These are phyloP conservation scores for Closterium sp. DNA, from an alignment of 139 green algal species.

Conservation along the genomic window DNA sequence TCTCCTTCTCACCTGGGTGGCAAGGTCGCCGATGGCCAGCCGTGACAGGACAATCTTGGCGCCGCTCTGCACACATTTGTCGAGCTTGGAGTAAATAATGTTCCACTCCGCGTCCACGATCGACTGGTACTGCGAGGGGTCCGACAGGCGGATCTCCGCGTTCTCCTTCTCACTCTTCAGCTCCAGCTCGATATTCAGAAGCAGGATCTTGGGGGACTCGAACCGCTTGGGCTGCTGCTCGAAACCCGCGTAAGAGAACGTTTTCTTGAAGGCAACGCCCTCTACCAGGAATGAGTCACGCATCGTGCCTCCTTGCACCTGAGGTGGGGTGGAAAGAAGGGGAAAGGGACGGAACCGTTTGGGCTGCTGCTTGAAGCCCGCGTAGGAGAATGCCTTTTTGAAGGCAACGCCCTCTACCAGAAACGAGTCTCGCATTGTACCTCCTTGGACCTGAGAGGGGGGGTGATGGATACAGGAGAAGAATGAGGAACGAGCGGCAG, in stretches of 20 bases:
- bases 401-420: conserved; percentile 97
- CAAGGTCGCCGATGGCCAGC: conserved; percentile 91
- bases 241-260: conserved; percentile 98
- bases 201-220: conserved; percentile 86
- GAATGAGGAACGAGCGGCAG: too few species aligned
- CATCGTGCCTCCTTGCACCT: conserved; percentile 87
- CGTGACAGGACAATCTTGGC: conserved; percentile 91
- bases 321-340: not conserved
- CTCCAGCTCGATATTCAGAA: conserved; percentile 99
- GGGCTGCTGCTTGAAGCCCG: conserved; percentile 99
- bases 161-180: conserved; percentile 98
- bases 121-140: conserved; percentile 93
- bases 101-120: conserved; percentile 99
- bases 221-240: conserved; percentile 98
- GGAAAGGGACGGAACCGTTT: conserved; percentile 69
- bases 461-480: not conserved
- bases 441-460: conserved; percentile 69
- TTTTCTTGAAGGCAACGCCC: conserved; percentile 99
- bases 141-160: conserved; percentile 77
- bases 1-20: conserved; percentile 61
- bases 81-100: conserved; percentile 99
- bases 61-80: conserved; percentile 78
- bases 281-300: conserved; percentile 95
- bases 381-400: conserved; percentile 99
- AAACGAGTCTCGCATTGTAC: conserved; percentile 92